phyloP scores from a whole-genome alignment of 2,329 filamentous ascomycete genomes.

The Diplocarpon rosae region DNA sequence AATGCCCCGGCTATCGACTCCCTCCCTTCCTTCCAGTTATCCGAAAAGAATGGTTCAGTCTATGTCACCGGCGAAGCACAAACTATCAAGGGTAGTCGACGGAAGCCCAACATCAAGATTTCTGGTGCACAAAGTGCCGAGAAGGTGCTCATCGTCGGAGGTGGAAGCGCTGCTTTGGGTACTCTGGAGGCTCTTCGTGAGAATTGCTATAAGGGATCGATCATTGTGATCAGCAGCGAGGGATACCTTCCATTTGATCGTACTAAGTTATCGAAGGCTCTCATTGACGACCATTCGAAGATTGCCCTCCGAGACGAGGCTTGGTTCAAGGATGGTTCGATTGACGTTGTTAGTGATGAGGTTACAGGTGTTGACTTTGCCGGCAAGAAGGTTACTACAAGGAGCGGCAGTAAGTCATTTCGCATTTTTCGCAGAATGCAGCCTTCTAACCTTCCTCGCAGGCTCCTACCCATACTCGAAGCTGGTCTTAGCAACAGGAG shows the following conservation, averaged over 20 bases:
- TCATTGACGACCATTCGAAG: constrained; percentile 72
- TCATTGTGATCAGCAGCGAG: constrained; percentile 78
- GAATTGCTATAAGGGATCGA: constrained; percentile 65
- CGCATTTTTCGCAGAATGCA: not conserved
- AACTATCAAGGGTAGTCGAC: constrained; percentile 63
- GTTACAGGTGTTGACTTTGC: constrained; percentile 70
- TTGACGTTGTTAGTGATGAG: constrained; percentile 48
- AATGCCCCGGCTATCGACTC: constrained; percentile 85
- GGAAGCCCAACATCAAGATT: constrained; percentile 66
- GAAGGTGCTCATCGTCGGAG: constrained; percentile 76
- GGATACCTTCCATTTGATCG: constrained; percentile 83
- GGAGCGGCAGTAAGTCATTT: constrained; percentile 38
- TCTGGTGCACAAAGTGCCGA: constrained; percentile 41
- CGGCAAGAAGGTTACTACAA: constrained; percentile 62
- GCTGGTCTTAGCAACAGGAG: constrained; percentile 82
- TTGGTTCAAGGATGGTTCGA: constrained; percentile 58
- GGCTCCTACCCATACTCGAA: constrained; percentile 71
- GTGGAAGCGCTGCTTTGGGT: constrained; percentile 75
- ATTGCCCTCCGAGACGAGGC: constrained; percentile 64
- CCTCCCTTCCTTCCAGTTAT: constrained; percentile 71
- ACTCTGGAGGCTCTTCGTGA: constrained; percentile 73
- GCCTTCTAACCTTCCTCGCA: not conserved
- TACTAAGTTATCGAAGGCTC: constrained; percentile 88
- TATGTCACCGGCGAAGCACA: constrained; percentile 75
- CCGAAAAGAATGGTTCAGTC: constrained; percentile 70